Base-by-base conservation (phyloP, 345 rosid genomes). In the Lumnitzera racemosa region DNA sequence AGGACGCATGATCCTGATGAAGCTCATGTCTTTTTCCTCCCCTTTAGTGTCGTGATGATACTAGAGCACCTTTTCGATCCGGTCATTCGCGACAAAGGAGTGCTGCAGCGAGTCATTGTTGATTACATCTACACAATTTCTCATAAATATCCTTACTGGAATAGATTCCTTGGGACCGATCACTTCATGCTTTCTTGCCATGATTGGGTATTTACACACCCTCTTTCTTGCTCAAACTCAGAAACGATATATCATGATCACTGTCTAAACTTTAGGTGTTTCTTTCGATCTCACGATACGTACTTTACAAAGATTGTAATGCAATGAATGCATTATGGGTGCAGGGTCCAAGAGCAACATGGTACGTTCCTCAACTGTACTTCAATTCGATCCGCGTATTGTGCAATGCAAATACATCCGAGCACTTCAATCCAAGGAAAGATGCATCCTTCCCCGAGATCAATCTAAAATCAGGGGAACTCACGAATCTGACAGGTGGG, bases 361-460 rank as follows among this genome's bases (percentile, higher is more conserved):
- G 55, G 55, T 52, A 52, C 12, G 55, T 16, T 12, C 20, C 20
- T 10, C 24, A 69, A 53, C 61, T 78, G 10, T 80, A 73, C 53
- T 71, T 59, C 61, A 80, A 62, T 27, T 76, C 83, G 36, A 80
- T 83, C 61, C 46, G 80, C 12, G 82, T 78, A 48, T 69, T 78
- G 6, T 80, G 88, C 83, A 80, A 78, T 61, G 85, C 83, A 12
- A 83, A 83, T 36, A 78, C 80, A 17, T 80, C 85, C 0, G 82
- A 83, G 70, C 64, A 76, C 46, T 80, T 80, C 57, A 51, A 80
- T 47, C 80, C 85, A 0, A 68, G 47, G 56, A 41, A 78, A 51
- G 85, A 83, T 17, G 80, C 79, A 48, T 76, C 83, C 12, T 63
- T 83, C n/a, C 89, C 82, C 0, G 85, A 80, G 66, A 80, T 83